Conservation (phyloP, 805 yeast genomes). For the Suhomyces emberorum region DNA sequence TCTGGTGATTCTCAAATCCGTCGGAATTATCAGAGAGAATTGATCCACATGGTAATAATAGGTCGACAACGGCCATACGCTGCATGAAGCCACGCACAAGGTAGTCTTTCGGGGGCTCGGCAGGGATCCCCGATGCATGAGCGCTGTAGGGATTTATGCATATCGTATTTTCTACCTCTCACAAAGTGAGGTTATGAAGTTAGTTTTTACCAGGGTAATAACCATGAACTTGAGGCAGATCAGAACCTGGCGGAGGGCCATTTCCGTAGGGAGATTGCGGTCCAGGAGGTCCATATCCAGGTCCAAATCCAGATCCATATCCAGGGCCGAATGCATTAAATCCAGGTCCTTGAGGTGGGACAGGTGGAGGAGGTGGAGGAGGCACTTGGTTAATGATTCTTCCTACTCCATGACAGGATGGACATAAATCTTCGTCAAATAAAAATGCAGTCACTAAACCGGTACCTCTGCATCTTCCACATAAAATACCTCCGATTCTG, state of each 20-base stretch:
- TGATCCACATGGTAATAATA: no score
- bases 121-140: no score
- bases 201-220: neutral
- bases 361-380: neutral
- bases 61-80: no score
- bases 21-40: no score
- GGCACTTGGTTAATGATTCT: conserved; percentile 29
- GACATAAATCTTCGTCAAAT: conserved; percentile 60
- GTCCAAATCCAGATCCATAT: neutral
- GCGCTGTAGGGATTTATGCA: no score
- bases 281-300: neutral
- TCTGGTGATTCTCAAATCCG: no score
- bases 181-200: no score
- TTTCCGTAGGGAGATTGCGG: neutral
- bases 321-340: neutral
- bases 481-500: conserved; percentile 62
- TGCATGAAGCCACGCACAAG: no score
- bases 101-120: no score
- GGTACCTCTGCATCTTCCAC: conserved; percentile 69
- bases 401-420: conserved; percentile 66
- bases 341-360: conserved; percentile 1
- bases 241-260: neutral
- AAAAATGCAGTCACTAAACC: conserved; percentile 52
- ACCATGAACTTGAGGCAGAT: neutral
- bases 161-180: no score